These are phyloP conservation scores for Cynara cardunculus DNA, from an alignment of 129 eudicot species.

Conservation along the genomic window DNA sequence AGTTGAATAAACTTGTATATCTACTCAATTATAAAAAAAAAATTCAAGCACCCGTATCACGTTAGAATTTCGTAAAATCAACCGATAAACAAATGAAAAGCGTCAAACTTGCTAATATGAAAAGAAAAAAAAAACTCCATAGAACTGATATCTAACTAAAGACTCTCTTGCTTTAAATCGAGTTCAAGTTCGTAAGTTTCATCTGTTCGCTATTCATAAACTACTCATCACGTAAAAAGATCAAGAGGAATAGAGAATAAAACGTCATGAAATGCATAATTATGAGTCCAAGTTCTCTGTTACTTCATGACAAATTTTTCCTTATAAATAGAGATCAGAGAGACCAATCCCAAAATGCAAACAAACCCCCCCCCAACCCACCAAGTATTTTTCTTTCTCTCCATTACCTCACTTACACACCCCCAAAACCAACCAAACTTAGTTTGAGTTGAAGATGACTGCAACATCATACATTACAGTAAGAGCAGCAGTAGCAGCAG, in stretches of 20 bases:
- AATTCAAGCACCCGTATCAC: not conserved
- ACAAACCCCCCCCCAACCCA: not conserved
- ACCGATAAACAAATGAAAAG: not conserved
- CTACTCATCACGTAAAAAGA: not conserved
- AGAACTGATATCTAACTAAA: not conserved
- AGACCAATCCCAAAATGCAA: conserved; percentile 4
- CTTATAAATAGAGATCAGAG: conserved; percentile 21
- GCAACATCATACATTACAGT: not conserved
- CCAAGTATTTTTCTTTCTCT: not conserved
- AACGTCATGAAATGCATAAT: too few species aligned
- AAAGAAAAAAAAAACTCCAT: not conserved
- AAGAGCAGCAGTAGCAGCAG: not conserved
- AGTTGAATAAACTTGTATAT: too few species aligned
- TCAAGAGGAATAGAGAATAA: not conserved
- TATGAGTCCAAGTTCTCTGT: too few species aligned
- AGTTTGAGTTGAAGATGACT: not conserved
- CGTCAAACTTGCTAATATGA: too few species aligned
- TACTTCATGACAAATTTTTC: not conserved
- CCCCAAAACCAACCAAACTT: not conserved
- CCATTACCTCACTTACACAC: not conserved
- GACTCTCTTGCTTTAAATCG: too few species aligned
- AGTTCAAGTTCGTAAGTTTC: not conserved
- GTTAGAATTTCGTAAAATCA: not conserved
- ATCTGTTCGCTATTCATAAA: not conserved
- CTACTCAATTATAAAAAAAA: too few species aligned